phyloP scores from a whole-genome alignment of 768 basidiomycete species.

The Boletellus sp. region DNA sequence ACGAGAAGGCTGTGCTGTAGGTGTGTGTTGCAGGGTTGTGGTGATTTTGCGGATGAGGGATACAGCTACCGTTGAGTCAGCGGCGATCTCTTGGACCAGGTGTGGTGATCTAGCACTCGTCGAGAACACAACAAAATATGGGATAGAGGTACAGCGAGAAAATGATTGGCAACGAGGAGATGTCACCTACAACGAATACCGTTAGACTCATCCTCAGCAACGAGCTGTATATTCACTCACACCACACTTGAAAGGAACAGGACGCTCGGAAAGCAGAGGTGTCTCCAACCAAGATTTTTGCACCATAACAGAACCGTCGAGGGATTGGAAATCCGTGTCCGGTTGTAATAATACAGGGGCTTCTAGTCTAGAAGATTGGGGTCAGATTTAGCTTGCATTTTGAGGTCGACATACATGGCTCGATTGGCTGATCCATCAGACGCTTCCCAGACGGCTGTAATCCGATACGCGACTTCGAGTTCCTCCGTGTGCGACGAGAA shows the following conservation, averaged over 20 bases:
- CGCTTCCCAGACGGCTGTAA: constrained; percentile 59
- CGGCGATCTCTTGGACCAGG: constrained; percentile 60
- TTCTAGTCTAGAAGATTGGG: constrained; percentile 46
- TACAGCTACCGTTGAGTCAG: constrained; percentile 69
- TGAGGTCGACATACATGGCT: constrained; percentile 44
- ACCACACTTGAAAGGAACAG: constrained; percentile 61
- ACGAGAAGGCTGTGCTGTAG: constrained; percentile 39
- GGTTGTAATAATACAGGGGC: constrained; percentile 62
- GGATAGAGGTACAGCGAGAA: constrained; percentile 57
- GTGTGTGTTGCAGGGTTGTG: constrained; percentile 40
- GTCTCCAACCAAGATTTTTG: constrained; percentile 66
- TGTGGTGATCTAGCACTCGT: constrained; percentile 53
- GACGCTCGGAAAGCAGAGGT: constrained; percentile 58
- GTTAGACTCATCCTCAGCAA: background rate
- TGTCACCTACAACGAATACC: constrained; percentile 42
- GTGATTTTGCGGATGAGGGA: constrained; percentile 60
- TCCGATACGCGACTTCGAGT: constrained; percentile 49
- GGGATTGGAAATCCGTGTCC: constrained; percentile 55
- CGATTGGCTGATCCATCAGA: constrained; percentile 40
- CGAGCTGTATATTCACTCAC: constrained; percentile 39
- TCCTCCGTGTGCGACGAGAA: constrained; percentile 41
- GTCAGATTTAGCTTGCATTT: background rate
- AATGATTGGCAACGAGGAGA: constrained; percentile 60
- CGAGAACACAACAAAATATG: constrained; percentile 71
- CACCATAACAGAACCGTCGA: constrained; percentile 42